Evolutionary conservation across 768 basidiomycete species (phyloP).

Genomic region (Mycena rebaudengoi): DNA sequence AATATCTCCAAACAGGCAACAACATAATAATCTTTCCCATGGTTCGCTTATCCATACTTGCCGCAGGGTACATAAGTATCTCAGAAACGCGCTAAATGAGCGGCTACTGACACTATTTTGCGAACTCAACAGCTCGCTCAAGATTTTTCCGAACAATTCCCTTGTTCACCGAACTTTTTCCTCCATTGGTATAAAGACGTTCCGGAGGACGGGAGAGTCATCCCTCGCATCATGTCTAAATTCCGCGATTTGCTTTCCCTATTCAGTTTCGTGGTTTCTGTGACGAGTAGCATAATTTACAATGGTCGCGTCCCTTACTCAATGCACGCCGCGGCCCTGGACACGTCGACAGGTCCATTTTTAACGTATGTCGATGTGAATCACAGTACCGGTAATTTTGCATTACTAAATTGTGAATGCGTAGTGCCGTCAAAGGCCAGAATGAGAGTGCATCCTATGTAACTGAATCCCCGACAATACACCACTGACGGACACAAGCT

Average conservation of each 20-base stretch:
- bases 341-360: slow-evolving; percentile 59
- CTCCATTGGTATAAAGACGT: slow-evolving; percentile 9
- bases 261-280: background rate
- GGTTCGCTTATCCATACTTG: no score
- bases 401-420: background rate
- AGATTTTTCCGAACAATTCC: slow-evolving; percentile 5
- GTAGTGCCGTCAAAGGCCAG: slow-evolving; percentile 63
- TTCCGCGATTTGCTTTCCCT: background rate
- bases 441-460: slow-evolving; percentile 59
- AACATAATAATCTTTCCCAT: no score
- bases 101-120: no score
- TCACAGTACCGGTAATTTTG: background rate
- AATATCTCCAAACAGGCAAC: no score
- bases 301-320: slow-evolving; percentile 62
- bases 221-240: background rate
- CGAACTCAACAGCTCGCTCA: no score
- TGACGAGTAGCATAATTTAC: slow-evolving; percentile 45
- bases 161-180: slow-evolving; percentile 12
- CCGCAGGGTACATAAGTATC: no score
- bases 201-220: no score
- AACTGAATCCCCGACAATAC: slow-evolving; percentile 20
- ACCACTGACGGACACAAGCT: background rate
- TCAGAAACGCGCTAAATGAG: no score
- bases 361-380: slow-evolving; percentile 54
- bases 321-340: slow-evolving; percentile 51